phyloP scores from a whole-genome alignment of 1,284 basidiomycete genomes.

The Cutaneotrichosporon cyanovorans region DNA sequence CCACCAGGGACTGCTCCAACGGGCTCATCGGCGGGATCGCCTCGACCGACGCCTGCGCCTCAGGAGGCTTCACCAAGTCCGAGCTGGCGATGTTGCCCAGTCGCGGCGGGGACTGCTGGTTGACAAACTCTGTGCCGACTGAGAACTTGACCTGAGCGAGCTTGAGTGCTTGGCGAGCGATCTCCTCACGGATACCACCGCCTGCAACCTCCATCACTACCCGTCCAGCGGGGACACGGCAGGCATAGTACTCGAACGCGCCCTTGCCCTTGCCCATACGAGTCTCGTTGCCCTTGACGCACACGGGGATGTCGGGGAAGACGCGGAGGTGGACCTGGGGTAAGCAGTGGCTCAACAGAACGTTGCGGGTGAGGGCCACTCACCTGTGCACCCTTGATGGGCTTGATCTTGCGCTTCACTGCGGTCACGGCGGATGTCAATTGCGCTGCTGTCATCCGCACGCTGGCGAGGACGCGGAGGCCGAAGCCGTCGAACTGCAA shows the following conservation, averaged over 20 bases:
- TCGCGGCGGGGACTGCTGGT: slow-evolving; percentile 61
- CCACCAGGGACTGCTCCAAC: slow-evolving; percentile 5
- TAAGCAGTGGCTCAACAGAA: neutral
- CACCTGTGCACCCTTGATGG: slow-evolving; percentile 74
- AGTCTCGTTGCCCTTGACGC: slow-evolving; percentile 97
- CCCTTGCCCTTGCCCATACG: slow-evolving; percentile 99
- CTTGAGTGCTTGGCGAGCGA: slow-evolving; percentile 85
- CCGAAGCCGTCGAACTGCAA: slow-evolving; percentile 83
- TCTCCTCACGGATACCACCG: slow-evolving; percentile 77
- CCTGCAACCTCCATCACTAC: slow-evolving; percentile 95
- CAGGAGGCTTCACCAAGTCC: slow-evolving; percentile 22
- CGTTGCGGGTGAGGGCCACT: neutral
- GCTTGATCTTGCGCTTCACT: slow-evolving; percentile 83
- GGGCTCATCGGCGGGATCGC: slow-evolving; percentile 1
- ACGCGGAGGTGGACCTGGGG: slow-evolving; percentile 66
- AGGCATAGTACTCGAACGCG: slow-evolving; percentile 94
- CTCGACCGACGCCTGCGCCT: slow-evolving; percentile 15
- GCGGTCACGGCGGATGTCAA: slow-evolving; percentile 79
- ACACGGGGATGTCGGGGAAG: slow-evolving; percentile 95
- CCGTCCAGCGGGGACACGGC: slow-evolving; percentile 82
- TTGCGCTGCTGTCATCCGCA: slow-evolving; percentile 83
- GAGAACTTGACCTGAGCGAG: slow-evolving; percentile 87
- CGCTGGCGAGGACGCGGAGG: slow-evolving; percentile 76
- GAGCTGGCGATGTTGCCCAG: slow-evolving; percentile 53
- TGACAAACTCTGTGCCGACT: slow-evolving; percentile 82